Percentiles rank a stretch among this genome's conserved stretches.
These are phyloP conservation scores for Delitschia confertaspora DNA, from an alignment of 495 filamentous ascomycete species.

Conservation along the genomic window DNA sequence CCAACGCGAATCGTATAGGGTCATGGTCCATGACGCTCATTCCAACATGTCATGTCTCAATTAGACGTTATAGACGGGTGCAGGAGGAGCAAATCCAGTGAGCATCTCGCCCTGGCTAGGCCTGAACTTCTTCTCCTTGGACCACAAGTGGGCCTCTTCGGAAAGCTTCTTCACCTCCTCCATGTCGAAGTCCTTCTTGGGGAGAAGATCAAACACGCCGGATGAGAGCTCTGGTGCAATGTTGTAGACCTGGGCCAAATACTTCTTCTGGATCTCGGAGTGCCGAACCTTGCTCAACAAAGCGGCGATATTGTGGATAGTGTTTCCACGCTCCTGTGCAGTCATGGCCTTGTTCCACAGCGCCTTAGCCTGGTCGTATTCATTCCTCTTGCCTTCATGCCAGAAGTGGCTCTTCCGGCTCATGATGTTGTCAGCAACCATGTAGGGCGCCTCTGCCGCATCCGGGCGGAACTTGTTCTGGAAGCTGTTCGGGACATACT, in stretches of 20 bases:
- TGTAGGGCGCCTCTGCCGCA: slow-evolving; percentile 45
- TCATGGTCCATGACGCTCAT: too few species aligned
- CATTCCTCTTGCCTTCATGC: slow-evolving; percentile 46
- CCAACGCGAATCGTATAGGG: too few species aligned
- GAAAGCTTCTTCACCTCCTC: slow-evolving; percentile 33
- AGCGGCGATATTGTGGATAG: slow-evolving; percentile 42
- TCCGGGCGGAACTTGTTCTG: slow-evolving; percentile 48
- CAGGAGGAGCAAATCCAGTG: slow-evolving; percentile 31
- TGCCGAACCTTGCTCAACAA: slow-evolving; percentile 36
- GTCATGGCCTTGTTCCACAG: slow-evolving; percentile 45
- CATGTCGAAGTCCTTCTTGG: slow-evolving; percentile 38
- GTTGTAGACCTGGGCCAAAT: slow-evolving; percentile 47
- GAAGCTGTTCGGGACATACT: slow-evolving; percentile 51
- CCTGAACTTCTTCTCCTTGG: slow-evolving; percentile 43
- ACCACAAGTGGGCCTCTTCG: slow-evolving; percentile 35
- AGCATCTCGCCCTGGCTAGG: slow-evolving; percentile 32
- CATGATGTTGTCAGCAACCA: slow-evolving; percentile 42
- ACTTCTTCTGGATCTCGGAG: slow-evolving; percentile 38
- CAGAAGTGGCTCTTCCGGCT: slow-evolving; percentile 47
- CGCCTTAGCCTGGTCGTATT: slow-evolving; percentile 46
- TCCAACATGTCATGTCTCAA: not conserved
- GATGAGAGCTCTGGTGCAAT: slow-evolving; percentile 42
- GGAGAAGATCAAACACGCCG: slow-evolving; percentile 41
- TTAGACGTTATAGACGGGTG: slow-evolving; percentile 29
- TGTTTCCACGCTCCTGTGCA: slow-evolving; percentile 37